These are phyloP conservation scores for Collybiopsis luxurians DNA, from an alignment of 768 basidiomycete genomes.

Conservation along the genomic window DNA sequence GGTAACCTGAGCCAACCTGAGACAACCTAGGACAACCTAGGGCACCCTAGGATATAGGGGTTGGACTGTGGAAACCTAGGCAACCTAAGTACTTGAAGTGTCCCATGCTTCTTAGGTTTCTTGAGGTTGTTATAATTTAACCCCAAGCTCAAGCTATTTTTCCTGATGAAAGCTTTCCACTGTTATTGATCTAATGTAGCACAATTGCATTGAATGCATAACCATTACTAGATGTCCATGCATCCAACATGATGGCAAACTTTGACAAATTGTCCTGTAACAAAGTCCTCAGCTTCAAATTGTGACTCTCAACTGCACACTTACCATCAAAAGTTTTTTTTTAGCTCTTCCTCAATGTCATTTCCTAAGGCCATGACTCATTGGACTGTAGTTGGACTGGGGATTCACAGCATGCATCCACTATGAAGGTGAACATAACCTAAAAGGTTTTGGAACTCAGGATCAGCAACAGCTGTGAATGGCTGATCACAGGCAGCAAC, in stretches of 20 bases:
- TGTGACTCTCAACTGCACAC: background rate
- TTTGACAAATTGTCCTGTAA: constrained; percentile 15
- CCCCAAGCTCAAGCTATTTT: too few species aligned
- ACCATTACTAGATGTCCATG: constrained; percentile 25
- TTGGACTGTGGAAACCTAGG: too few species aligned
- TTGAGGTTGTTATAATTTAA: too few species aligned
- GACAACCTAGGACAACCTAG: too few species aligned
- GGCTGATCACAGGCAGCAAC: constrained; percentile 16
- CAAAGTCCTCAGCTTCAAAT: background rate
- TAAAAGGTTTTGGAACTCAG: constrained; percentile 16
- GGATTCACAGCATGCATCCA: background rate
- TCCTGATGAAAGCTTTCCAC: constrained; percentile 18
- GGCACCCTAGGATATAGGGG: too few species aligned
- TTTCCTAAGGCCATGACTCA: background rate
- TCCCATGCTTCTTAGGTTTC: too few species aligned
- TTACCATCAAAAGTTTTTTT: background rate
- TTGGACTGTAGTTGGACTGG: background rate
- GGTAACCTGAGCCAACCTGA: too few species aligned
- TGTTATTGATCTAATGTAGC: constrained; percentile 19
- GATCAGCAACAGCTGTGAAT: constrained; percentile 16
- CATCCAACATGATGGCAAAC: constrained; percentile 19
- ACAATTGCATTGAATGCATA: constrained; percentile 24
- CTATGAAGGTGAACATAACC: constrained; percentile 9
- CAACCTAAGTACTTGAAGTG: too few species aligned
- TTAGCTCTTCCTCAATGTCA: background rate